Evolutionary conservation across 169 alveolate genomes (phyloP).

Genomic region (Babesia bovis): DNA sequence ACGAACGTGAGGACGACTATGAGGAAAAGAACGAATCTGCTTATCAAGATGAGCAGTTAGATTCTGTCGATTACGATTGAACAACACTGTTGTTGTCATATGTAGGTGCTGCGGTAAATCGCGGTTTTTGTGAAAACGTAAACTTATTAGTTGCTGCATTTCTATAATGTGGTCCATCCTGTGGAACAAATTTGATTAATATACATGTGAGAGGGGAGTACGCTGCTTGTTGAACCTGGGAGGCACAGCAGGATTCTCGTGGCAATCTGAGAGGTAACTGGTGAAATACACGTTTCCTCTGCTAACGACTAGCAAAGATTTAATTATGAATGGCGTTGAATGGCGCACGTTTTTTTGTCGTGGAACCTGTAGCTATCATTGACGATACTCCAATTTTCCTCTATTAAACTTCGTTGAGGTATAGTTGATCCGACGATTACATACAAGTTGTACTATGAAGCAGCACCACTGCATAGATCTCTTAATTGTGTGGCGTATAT

Average conservation of each 20-base stretch:
- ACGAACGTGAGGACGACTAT: neutral
- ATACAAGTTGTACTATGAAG: neutral
- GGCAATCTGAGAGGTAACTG: constrained; percentile 23
- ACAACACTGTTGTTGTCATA: neutral
- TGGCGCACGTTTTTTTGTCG: constrained; percentile 11
- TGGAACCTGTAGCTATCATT: constrained; percentile 1
- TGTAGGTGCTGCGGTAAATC: neutral
- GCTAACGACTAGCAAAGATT: constrained; percentile 15
- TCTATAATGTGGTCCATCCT: neutral
- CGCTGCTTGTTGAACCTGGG: no score
- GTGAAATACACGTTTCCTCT: neutral
- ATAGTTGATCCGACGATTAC: neutral
- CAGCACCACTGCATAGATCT: neutral
- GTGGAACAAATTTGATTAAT: neutral
- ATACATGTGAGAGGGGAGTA: neutral
- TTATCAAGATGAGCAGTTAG: constrained; percentile 49
- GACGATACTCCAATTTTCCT: no score
- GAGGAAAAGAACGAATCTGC: constrained; percentile 25
- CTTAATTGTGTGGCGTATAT: neutral
- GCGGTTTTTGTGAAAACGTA: neutral
- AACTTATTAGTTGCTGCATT: neutral
- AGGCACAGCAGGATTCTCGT: constrained; percentile 15
- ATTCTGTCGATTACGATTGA: constrained; percentile 60
- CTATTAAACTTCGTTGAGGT: neutral
- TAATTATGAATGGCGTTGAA: constrained; percentile 26